Conservation (phyloP, 2,329 filamentous ascomycete species). For the Trichoderma lentiforme region DNA sequence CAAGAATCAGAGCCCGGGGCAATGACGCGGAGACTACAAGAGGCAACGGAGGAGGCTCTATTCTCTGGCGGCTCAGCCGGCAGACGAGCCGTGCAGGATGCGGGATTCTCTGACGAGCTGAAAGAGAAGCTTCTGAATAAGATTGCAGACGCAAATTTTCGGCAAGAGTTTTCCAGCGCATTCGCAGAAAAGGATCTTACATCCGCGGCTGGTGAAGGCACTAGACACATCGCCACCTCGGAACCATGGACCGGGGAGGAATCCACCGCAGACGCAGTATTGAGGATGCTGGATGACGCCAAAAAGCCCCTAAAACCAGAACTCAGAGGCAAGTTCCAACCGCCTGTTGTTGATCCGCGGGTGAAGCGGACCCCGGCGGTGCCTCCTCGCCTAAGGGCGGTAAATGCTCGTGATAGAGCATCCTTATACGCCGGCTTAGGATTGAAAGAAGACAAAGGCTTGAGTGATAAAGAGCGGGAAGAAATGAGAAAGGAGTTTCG, state of each 20-base stretch:
- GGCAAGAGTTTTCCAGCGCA: constrained; percentile 46
- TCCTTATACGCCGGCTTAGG: constrained; percentile 49
- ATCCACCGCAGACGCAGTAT: constrained; percentile 66
- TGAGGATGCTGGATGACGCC: constrained; percentile 82
- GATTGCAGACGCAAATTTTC: constrained; percentile 54
- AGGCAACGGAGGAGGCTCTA: constrained; percentile 62
- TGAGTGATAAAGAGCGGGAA: constrained; percentile 71
- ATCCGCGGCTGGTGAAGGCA: constrained; percentile 63
- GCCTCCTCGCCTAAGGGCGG: constrained; percentile 46
- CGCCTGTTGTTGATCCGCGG: constrained; percentile 52
- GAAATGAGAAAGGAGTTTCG: constrained; percentile 69
- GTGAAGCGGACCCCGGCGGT: constrained; percentile 39
- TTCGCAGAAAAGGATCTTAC: constrained; percentile 49
- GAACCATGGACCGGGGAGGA: constrained; percentile 79
- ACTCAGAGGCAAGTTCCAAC: constrained; percentile 45
- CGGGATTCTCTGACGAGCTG: constrained; percentile 61
- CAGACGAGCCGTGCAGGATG: constrained; percentile 57
- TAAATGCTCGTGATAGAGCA: constrained; percentile 56
- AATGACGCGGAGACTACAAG: constrained; percentile 55
- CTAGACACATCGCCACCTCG: constrained; percentile 63
- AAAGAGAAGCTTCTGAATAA: constrained; percentile 57
- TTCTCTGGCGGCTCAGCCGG: constrained; percentile 57
- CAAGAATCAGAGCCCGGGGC: constrained; percentile 35
- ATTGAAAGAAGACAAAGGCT: constrained; percentile 44
- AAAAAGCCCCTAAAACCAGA: constrained; percentile 62